Conservation (phyloP, 441 rosid species). For the Adansonia madagascariensis region DNA sequence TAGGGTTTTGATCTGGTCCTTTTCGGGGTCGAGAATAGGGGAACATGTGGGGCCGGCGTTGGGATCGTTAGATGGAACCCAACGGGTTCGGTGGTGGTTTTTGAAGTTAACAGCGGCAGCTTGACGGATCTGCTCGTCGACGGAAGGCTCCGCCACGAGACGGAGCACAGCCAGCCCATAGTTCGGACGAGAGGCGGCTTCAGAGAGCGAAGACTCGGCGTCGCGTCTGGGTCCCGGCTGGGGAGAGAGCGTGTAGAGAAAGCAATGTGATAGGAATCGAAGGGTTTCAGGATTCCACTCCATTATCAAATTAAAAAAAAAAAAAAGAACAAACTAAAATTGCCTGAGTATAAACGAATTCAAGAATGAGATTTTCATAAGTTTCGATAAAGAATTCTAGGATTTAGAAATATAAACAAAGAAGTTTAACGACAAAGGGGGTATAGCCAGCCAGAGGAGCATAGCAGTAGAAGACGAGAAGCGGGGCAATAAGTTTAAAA, state of each 20-base stretch:
- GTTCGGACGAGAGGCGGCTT: slow-evolving; percentile 67
- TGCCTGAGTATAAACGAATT: neutral
- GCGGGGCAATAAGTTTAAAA: too few relatives aligned
- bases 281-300: slow-evolving; percentile 71
- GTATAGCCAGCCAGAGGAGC: too few relatives aligned
- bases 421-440: neutral
- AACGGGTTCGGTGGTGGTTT: slow-evolving; percentile 82
- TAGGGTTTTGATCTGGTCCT: slow-evolving; percentile 75
- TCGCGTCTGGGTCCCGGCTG: slow-evolving; percentile 75
- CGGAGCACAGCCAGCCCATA: slow-evolving; percentile 78
- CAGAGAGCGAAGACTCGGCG: slow-evolving; percentile 64
- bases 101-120: slow-evolving; percentile 96
- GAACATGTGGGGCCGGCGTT: slow-evolving; percentile 30
- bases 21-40: slow-evolving; percentile 64
- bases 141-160: slow-evolving; percentile 69
- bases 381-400: neutral
- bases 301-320: slow-evolving; percentile 39
- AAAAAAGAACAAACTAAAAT: neutral
- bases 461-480: neutral
- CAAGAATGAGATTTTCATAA: neutral
- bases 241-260: slow-evolving; percentile 80
- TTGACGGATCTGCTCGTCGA: slow-evolving; percentile 80
- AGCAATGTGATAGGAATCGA: slow-evolving; percentile 72
- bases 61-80: slow-evolving; percentile 59
- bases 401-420: neutral